Base-by-base conservation (phyloP, 176 grass and related monocot genomes). In the Chloris gayana region DNA sequence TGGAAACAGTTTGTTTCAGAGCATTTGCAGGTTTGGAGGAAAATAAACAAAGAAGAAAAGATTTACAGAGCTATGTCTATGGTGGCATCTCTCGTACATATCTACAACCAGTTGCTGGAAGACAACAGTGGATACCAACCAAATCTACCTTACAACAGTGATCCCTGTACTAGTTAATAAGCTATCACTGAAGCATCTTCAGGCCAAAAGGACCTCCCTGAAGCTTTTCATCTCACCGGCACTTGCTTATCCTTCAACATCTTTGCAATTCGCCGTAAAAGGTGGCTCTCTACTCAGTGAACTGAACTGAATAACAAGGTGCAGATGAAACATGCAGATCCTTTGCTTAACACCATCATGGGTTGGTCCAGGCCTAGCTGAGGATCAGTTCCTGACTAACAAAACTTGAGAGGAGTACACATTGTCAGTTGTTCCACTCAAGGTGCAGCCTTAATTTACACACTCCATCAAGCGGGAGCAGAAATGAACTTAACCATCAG, bases 41-140 rank as follows among this genome's bases (percentile, higher is more conserved):
- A 10, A 0, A n/a, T n/a, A n/a, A 12, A n/a, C 9, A 4, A 0
- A 6, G 15, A 6, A 14, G 3, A 17, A 64, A 64, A 18, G 10
- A 12, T 73, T 73, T 73, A 54, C 70, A 78, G 61, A 34, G 58
- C 49, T 64, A 56, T 21, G 58, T 56, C 75, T 79, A 74, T 9
- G n/a, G 44, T 41, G 17, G 19, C 4, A 33, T 39, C 63, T 75
- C 72, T 27, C 70, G 31, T 64, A 70, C 14, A 12, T 12, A 69
- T 77, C 82, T 64, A 71, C 56, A 72, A 33, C 73, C 67, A 76
- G 79, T 56, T 47, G 67, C 38, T 5, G 29, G 58, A 31, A 18
- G n/a, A 54, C 22, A 75, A 80, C 81, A 63, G 14, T 80, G 61
- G 70, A 80, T 56, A 63, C 42, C 53, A 73, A 51, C 65, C 75